These are phyloP conservation scores for Trichophyton mentagrophytes DNA, from an alignment of 2,329 filamentous ascomycete species.

Conservation along the genomic window DNA sequence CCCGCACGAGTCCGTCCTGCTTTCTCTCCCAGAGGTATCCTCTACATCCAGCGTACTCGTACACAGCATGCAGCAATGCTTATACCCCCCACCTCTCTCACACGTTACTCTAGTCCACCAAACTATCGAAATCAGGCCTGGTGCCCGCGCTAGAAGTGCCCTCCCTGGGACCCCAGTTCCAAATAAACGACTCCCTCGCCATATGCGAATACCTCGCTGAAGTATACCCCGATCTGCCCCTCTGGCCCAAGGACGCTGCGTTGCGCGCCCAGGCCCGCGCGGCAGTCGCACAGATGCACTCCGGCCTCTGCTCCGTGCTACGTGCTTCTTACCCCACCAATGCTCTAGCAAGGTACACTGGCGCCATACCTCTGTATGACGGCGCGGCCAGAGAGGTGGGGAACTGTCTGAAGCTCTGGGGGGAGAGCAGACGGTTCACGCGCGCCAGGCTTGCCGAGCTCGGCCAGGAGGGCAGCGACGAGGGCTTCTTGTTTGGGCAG, in stretches of 20 bases:
- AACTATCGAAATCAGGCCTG: slow-evolving; percentile 20
- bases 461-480: slow-evolving; percentile 16
- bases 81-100: neutral
- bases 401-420: slow-evolving; percentile 20
- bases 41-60: neutral
- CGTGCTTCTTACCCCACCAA: slow-evolving; percentile 20
- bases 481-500: slow-evolving; percentile 26
- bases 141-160: slow-evolving; percentile 20
- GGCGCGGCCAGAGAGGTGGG: slow-evolving; percentile 18
- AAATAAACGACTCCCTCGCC: slow-evolving; percentile 22
- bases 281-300: slow-evolving; percentile 25
- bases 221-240: slow-evolving; percentile 18
- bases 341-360: slow-evolving; percentile 21
- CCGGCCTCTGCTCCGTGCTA: slow-evolving; percentile 19
- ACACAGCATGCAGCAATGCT: neutral
- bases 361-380: slow-evolving; percentile 20
- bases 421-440: slow-evolving; percentile 17
- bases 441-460: slow-evolving; percentile 16
- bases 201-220: slow-evolving; percentile 26
- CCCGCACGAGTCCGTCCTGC: slow-evolving; percentile 17
- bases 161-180: slow-evolving; percentile 14
- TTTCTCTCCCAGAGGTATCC: slow-evolving; percentile 19
- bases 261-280: slow-evolving; percentile 23
- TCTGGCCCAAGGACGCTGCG: slow-evolving; percentile 24
- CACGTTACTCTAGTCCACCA: slow-evolving; percentile 14